These are phyloP conservation scores for Pholiota conissans DNA, from an alignment of 768 basidiomycete species.

Conservation along the genomic window DNA sequence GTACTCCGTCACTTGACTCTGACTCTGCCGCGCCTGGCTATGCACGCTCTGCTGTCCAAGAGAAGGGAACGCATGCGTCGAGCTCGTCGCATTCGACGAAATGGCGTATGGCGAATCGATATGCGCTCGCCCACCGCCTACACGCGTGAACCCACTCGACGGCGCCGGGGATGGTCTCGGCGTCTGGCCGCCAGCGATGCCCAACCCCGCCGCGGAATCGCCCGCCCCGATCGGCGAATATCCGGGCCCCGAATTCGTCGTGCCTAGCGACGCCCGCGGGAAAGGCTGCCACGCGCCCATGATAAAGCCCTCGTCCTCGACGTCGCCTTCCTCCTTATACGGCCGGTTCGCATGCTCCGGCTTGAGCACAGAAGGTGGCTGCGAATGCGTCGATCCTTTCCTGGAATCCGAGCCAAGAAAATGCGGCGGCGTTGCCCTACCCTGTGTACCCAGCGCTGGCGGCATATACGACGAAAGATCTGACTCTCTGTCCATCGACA, in stretches of 20 bases:
- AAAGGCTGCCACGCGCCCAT: slow-evolving; percentile 94
- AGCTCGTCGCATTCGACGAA: slow-evolving; percentile 50
- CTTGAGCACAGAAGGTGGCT: slow-evolving; percentile 68
- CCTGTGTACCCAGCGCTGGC: slow-evolving; percentile 30
- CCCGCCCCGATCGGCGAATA: slow-evolving; percentile 47
- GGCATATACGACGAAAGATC: slow-evolving; percentile 55
- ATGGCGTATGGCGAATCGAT: slow-evolving; percentile 87
- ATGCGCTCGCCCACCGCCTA: slow-evolving; percentile 87
- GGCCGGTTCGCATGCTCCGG: slow-evolving; percentile 79
- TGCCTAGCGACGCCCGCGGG: slow-evolving; percentile 44
- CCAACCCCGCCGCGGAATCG: not conserved
- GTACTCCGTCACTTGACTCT: slow-evolving; percentile 16
- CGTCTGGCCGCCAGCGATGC: slow-evolving; percentile 10
- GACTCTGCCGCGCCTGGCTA: not conserved
- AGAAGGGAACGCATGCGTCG: slow-evolving; percentile 69
- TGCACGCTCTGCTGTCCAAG: slow-evolving; percentile 43
- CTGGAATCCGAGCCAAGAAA: slow-evolving; percentile 38
- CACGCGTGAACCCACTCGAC: slow-evolving; percentile 70
- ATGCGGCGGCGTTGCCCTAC: slow-evolving; percentile 31
- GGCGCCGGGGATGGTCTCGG: slow-evolving; percentile 15
- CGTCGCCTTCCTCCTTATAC: slow-evolving; percentile 65
- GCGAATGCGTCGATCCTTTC: slow-evolving; percentile 54
- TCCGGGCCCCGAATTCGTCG: slow-evolving; percentile 34
- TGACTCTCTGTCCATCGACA: slow-evolving; percentile 30
- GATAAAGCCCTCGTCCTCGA: slow-evolving; percentile 83